Percentiles rank a stretch among this genome's conserved stretches.
These are phyloP conservation scores for Cladobotryum mycophilum DNA, from an alignment of 2,329 filamentous ascomycete genomes.

Conservation along the genomic window DNA sequence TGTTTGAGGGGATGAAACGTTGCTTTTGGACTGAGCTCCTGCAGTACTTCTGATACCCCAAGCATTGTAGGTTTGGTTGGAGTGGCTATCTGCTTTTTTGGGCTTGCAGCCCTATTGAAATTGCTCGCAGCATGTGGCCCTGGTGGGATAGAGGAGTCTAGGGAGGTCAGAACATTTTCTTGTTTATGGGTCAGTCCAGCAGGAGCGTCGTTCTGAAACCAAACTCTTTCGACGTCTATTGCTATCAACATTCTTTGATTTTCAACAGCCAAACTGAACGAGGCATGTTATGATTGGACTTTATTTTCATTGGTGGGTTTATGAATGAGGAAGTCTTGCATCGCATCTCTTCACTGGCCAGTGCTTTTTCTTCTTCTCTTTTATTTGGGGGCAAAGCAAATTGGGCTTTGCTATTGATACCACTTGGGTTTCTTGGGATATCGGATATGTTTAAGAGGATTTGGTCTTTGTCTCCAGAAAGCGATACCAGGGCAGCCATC, in stretches of 20 bases:
- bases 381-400: constrained; percentile 1
- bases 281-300: constrained; percentile 8
- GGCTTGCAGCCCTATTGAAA: constrained; percentile 23
- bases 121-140: constrained; percentile 28
- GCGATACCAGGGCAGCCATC: neutral
- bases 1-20: constrained; percentile 11
- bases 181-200: neutral
- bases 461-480: neutral
- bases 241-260: neutral
- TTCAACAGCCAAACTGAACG: constrained; percentile 7
- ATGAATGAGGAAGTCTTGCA: constrained; percentile 7
- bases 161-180: constrained; percentile 15
- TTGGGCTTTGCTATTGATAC: constrained; percentile 11
- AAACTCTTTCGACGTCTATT: neutral
- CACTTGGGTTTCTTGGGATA: constrained; percentile 10
- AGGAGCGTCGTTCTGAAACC: neutral
- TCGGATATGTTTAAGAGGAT: neutral
- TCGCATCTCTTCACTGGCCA: constrained; percentile 4
- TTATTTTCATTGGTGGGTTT: constrained; percentile 6
- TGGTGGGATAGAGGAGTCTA: constrained; percentile 35
- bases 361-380: constrained; percentile 1
- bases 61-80: constrained; percentile 27
- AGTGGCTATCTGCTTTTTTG: constrained; percentile 29
- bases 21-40: constrained; percentile 20
- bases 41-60: constrained; percentile 27